A percentile compares a stretch with the other conserved stretches of the same genome.
Evolutionary conservation across 2,329 filamentous ascomycete species (phyloP).

Genomic region (Fusarium napiforme): DNA sequence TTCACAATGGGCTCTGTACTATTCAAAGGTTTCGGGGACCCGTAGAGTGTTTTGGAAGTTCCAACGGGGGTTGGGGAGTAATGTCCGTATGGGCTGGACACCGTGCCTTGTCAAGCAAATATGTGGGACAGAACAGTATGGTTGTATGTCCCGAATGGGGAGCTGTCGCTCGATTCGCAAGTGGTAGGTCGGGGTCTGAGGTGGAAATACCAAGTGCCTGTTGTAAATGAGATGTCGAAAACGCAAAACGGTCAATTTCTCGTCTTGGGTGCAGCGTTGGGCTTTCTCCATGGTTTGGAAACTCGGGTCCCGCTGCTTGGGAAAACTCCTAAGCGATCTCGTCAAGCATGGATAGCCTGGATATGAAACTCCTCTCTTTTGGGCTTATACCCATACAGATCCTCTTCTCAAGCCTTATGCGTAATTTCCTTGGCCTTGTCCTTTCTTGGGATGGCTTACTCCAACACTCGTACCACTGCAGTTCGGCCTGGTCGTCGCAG

Average conservation of each 20-base stretch:
- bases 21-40: background rate
- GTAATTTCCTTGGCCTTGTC: background rate
- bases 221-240: background rate
- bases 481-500: background rate
- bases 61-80: background rate
- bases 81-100: background rate
- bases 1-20: too few species aligned
- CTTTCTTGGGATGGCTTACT: background rate
- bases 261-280: background rate
- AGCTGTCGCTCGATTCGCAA: background rate
- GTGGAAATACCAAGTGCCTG: background rate
- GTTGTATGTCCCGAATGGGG: background rate
- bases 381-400: background rate
- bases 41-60: background rate
- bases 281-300: background rate
- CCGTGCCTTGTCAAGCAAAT: background rate
- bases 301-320: background rate
- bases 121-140: background rate
- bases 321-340: background rate
- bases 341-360: background rate
- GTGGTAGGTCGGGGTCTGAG: background rate
- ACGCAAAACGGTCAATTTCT: background rate
- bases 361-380: background rate
- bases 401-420: background rate
- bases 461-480: background rate